These are phyloP conservation scores for Olyra latifolia DNA, from an alignment of 176 grass and related monocot genomes.

Conservation along the genomic window DNA sequence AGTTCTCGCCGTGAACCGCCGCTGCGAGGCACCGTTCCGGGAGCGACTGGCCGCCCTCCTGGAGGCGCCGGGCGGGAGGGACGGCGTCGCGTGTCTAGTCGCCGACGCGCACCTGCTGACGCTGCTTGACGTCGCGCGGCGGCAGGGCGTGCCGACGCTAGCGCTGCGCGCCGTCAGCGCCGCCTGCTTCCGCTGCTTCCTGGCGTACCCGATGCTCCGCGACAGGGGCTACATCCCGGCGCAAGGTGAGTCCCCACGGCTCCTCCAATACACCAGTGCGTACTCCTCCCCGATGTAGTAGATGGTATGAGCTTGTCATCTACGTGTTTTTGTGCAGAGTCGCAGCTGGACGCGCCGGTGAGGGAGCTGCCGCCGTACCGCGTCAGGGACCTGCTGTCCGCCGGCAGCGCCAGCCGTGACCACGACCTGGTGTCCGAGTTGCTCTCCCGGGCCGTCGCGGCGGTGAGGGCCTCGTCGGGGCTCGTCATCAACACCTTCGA, in stretches of 20 bases:
- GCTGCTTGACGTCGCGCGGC: background rate
- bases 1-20: background rate
- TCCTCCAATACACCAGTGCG: too few species aligned
- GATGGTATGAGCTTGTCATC: background rate
- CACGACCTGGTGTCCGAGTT: background rate
- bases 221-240: background rate
- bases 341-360: background rate
- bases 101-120: background rate
- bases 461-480: background rate
- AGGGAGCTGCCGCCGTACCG: constrained; percentile 35
- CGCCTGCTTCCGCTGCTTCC: background rate
- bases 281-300: too few species aligned
- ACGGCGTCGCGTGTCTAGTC: background rate
- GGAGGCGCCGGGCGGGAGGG: too few species aligned
- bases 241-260: background rate
- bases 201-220: constrained; percentile 3
- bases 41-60: too few species aligned
- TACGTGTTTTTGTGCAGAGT: background rate
- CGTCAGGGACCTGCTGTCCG: constrained; percentile 23
- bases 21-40: too few species aligned
- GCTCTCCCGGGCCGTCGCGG: background rate
- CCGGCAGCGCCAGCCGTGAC: background rate
- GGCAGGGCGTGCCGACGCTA: background rate
- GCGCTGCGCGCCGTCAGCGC: constrained; percentile 18
- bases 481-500: constrained; percentile 37